phyloP scores from a whole-genome alignment of 768 basidiomycete genomes.

The Lactarius pseudohatsudake region DNA sequence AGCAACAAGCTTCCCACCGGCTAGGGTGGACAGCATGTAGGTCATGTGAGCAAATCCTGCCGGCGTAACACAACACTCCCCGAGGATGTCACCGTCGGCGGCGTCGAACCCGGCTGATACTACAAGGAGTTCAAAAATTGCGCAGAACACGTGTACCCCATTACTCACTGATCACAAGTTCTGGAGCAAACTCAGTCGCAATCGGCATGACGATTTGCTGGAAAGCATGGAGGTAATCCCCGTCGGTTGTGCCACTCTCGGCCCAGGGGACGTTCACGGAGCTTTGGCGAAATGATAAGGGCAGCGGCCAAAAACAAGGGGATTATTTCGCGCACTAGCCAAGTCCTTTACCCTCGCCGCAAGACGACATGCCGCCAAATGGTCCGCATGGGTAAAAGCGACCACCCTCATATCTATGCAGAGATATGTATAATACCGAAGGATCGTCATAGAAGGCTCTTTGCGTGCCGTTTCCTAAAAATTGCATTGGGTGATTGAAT shows the following conservation, averaged over 20 bases:
- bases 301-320: slow-evolving; percentile 12
- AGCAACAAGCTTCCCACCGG: slow-evolving; percentile 85
- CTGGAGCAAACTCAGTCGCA: slow-evolving; percentile 93
- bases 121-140: slow-evolving; percentile 36
- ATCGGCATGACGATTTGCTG: slow-evolving; percentile 97
- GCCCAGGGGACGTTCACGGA: slow-evolving; percentile 98
- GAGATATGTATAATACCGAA: slow-evolving; percentile 86
- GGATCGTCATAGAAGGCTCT: slow-evolving; percentile 94
- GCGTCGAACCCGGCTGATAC: slow-evolving; percentile 99
- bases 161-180: slow-evolving; percentile 87
- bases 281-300: slow-evolving; percentile 42
- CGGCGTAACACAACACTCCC: slow-evolving; percentile 88
- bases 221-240: slow-evolving; percentile 96
- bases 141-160: neutral
- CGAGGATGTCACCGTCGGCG: slow-evolving; percentile 87
- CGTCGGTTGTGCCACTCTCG: slow-evolving; percentile 81
- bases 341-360: slow-evolving; percentile 77
- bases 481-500: neutral
- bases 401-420: slow-evolving; percentile 94
- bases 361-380: slow-evolving; percentile 83
- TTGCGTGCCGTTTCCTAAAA: slow-evolving; percentile 92
- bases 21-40: slow-evolving; percentile 89
- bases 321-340: slow-evolving; percentile 66
- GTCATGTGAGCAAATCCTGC: slow-evolving; percentile 98
- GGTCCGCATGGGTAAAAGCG: slow-evolving; percentile 91